Percentiles rank a stretch among this genome's conserved stretches.
Evolutionary conservation across 768 basidiomycete genomes (phyloP).

Genomic region (Lactarius sanguifluus): DNA sequence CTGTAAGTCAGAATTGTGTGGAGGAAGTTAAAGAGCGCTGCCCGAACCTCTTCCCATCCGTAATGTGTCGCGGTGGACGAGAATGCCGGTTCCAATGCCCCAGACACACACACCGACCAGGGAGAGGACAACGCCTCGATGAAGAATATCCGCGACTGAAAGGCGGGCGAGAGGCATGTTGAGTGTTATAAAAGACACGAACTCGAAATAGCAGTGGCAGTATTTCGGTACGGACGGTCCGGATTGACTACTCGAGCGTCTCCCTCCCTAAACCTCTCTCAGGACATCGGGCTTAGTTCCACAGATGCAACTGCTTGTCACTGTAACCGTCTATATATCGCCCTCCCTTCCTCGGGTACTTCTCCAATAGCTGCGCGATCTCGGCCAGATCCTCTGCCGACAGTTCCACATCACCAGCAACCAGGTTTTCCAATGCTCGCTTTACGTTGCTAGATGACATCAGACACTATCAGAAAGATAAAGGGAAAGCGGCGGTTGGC

Average conservation of each 20-base stretch:
- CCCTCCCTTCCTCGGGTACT: conserved; percentile 40
- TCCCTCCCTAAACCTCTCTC: background rate
- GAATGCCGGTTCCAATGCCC: conserved; percentile 18
- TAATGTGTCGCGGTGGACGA: conserved; percentile 24
- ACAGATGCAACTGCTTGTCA: conserved; percentile 34
- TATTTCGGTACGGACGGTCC: background rate
- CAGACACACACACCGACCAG: conserved; percentile 23
- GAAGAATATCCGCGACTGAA: conserved; percentile 22
- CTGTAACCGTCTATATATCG: conserved; percentile 38
- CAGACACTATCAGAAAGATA: background rate
- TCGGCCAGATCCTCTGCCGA: conserved; percentile 38
- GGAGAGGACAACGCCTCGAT: conserved; percentile 24
- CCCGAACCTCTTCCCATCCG: conserved; percentile 24
- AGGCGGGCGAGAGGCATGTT: conserved; percentile 21
- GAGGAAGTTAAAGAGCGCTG: background rate
- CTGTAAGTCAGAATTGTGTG: conserved; percentile 3
- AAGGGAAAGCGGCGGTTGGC: background rate
- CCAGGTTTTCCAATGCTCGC: conserved; percentile 45
- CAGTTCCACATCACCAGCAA: conserved; percentile 40
- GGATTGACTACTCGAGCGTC: background rate
- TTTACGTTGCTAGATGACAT: conserved; percentile 36
- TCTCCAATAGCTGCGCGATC: conserved; percentile 41
- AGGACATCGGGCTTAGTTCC: conserved; percentile 22
- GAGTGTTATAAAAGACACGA: background rate
- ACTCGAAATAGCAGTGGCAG: background rate